Evolutionary conservation across 495 filamentous ascomycete genomes (phyloP).

Genomic region (Durotheca rogersii): DNA sequence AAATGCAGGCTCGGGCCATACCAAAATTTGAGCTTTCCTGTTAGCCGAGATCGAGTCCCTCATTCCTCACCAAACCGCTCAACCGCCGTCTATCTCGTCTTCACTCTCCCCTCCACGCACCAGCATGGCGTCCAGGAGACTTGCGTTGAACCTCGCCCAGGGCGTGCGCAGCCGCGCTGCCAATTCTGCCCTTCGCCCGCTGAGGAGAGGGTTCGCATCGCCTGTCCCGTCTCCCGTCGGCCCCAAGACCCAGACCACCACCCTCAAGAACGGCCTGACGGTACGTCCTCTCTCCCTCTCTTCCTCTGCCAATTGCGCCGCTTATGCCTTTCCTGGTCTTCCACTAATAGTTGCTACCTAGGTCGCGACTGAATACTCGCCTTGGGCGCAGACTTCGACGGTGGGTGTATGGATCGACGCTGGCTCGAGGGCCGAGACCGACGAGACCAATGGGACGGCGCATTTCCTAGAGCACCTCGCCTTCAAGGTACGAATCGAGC

Average conservation of each 20-base stretch:
- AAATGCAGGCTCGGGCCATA: conserved; percentile 22
- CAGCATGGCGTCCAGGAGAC: conserved; percentile 89
- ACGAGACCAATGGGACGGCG: conserved; percentile 97
- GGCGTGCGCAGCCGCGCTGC: conserved; percentile 80
- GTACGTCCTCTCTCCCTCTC: too few relatives aligned
- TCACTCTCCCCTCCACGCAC: conserved; percentile 35
- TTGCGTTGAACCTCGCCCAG: conserved; percentile 85
- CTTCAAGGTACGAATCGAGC: conserved; percentile 79
- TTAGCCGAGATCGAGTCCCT: conserved; percentile 34
- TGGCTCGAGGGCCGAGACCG: conserved; percentile 96
- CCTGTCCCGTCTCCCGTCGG: conserved; percentile 64
- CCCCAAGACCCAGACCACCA: conserved; percentile 88
- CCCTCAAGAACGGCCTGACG: conserved; percentile 93
- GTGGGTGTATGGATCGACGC: conserved; percentile 99
- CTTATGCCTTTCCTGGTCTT: conserved; percentile 3
- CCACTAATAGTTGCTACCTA: conserved; percentile 48
- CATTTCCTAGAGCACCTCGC: conserved; percentile 99
- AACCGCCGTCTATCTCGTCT: conserved; percentile 34
- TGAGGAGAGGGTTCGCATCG: conserved; percentile 82
- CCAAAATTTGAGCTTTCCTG: conserved; percentile 38
- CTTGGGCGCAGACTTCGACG: conserved; percentile 97
- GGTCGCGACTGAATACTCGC: conserved; percentile 97
- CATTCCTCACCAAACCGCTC: conserved; percentile 49
- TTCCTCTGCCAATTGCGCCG: conserved; percentile 36
- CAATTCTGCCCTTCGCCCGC: conserved; percentile 67